Conservation (phyloP, 768 basidiomycete species). For the Vararia minispora region DNA sequence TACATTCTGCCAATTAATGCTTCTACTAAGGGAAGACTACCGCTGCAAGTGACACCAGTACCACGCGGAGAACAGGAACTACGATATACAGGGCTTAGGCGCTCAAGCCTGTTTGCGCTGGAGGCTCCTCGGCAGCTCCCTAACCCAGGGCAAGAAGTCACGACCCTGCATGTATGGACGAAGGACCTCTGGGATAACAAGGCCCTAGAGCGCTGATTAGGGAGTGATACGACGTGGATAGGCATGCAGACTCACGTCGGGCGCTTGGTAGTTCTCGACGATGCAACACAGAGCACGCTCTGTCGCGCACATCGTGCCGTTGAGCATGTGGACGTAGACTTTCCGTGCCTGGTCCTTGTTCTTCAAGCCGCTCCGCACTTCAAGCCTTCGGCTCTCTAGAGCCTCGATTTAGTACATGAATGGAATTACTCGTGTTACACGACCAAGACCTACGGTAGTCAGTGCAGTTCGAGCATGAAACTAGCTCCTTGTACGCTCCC, state of each 20-base stretch:
- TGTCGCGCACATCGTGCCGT: conserved; percentile 95
- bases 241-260: conserved; percentile 50
- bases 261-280: conserved; percentile 98
- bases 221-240: neutral
- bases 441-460: conserved; percentile 77
- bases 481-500: conserved; percentile 90
- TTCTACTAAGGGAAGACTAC: no score
- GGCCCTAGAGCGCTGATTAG: conserved; percentile 42
- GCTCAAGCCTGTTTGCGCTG: conserved; percentile 59
- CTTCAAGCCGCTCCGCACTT: conserved; percentile 90
- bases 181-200: conserved; percentile 82
- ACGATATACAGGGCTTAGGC: no score
- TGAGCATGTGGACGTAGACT: conserved; percentile 97
- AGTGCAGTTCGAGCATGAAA: conserved; percentile 96
- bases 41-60: no score
- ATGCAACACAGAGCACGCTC: conserved; percentile 94
- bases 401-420: conserved; percentile 1
- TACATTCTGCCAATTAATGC: no score
- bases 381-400: conserved; percentile 83
- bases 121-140: conserved; percentile 66
- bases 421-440: neutral
- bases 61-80: no score
- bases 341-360: conserved; percentile 83
- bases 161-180: conserved; percentile 95
- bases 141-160: conserved; percentile 77